Conservation (phyloP, 1,284 basidiomycete species). For the Cystobasidiaceae sp. region DNA sequence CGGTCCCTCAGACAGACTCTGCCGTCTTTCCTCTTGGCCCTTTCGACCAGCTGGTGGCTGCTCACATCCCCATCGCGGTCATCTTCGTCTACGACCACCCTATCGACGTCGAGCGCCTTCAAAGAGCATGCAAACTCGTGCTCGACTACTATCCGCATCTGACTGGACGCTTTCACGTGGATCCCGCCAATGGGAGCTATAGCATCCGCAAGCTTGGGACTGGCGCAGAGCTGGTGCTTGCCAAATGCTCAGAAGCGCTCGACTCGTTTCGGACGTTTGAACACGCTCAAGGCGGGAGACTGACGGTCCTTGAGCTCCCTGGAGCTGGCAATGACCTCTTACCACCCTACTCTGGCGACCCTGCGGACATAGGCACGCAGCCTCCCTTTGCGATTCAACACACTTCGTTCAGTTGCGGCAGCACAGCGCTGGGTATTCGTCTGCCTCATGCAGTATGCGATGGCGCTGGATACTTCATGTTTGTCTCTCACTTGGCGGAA, state of each 20-base stretch:
- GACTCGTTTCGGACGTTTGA: neutral
- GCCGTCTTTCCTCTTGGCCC: conserved; percentile 35
- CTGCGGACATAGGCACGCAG: conserved; percentile 8
- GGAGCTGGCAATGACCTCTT: neutral
- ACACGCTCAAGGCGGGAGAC: neutral
- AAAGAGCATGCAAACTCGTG: conserved; percentile 20
- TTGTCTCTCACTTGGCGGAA: conserved; percentile 9
- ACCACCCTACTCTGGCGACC: neutral
- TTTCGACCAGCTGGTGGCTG: conserved; percentile 33
- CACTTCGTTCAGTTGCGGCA: conserved; percentile 39
- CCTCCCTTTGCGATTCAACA: conserved; percentile 38
- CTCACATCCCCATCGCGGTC: conserved; percentile 36
- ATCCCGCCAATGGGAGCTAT: conserved; percentile 10
- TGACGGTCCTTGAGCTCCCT: neutral
- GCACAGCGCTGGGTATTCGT: conserved; percentile 38
- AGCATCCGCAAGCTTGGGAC: conserved; percentile 8
- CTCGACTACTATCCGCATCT: conserved; percentile 41
- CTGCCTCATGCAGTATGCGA: conserved; percentile 37
- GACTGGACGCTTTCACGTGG: conserved; percentile 34
- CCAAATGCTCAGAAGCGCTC: neutral
- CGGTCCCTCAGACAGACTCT: too few species aligned
- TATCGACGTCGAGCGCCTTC: neutral
- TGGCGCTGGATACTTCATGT: conserved; percentile 38
- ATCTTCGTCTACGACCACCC: conserved; percentile 34
- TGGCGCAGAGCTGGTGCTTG: neutral